A percentile compares a stretch with the other conserved stretches of the same genome.
Conservation (phyloP, 2,329 filamentous ascomycete genomes). For the Neopestalotiopsis clavispora region DNA sequence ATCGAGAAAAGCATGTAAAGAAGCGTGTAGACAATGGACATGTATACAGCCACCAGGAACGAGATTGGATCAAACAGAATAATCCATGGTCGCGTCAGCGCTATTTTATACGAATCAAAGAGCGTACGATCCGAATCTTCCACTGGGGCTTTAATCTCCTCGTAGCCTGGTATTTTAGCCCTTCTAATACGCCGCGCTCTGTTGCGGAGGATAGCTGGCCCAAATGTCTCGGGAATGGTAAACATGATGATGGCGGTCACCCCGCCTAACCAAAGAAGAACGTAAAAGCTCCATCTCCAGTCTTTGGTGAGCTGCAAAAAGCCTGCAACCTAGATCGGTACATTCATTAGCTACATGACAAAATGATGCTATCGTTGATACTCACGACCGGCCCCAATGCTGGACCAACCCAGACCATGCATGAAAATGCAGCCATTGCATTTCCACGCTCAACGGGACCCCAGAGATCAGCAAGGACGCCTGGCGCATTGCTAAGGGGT, state of each 20-base stretch:
- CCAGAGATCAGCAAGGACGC: conserved; percentile 60
- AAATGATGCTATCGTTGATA: background rate
- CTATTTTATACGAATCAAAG: conserved; percentile 52
- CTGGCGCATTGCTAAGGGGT: conserved; percentile 44
- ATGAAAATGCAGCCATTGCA: conserved; percentile 57
- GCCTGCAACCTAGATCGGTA: conserved; percentile 44
- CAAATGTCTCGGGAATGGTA: conserved; percentile 63
- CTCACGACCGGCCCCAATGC: conserved; percentile 15
- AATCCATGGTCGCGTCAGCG: conserved; percentile 57
- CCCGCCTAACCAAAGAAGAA: conserved; percentile 48
- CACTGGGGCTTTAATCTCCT: conserved; percentile 53
- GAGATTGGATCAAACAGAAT: conserved; percentile 60
- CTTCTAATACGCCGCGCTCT: conserved; percentile 58
- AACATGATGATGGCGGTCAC: conserved; percentile 51
- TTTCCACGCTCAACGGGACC: conserved; percentile 55
- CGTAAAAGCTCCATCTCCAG: conserved; percentile 60
- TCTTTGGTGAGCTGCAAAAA: conserved; percentile 60
- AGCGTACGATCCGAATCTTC: conserved; percentile 52
- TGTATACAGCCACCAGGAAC: conserved; percentile 55
- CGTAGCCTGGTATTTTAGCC: conserved; percentile 54
- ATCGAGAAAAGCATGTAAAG: conserved; percentile 65
- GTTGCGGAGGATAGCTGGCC: conserved; percentile 52
- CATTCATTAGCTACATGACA: background rate
- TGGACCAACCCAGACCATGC: conserved; percentile 58
- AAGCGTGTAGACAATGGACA: conserved; percentile 56